These are phyloP conservation scores for Clausena lansium DNA, from an alignment of 345 rosid genomes.

Conservation along the genomic window DNA sequence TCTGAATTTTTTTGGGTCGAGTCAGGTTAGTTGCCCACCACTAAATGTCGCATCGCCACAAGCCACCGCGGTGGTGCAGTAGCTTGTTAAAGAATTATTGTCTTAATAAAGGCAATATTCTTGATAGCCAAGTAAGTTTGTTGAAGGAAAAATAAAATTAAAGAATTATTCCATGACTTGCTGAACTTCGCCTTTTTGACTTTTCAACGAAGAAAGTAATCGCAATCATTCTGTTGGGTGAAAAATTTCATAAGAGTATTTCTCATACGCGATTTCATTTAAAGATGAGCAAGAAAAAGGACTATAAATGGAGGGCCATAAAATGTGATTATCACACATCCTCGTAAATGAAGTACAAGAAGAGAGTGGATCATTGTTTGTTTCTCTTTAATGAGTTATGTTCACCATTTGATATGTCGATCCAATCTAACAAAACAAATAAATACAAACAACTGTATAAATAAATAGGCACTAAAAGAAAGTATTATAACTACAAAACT, in stretches of 20 bases:
- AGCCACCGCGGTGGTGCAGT: too few species aligned
- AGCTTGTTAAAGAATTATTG: too few species aligned
- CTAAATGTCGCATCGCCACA: too few species aligned
- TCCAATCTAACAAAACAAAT: neutral
- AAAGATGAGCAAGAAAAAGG: neutral
- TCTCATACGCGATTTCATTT: neutral
- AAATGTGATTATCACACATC: neutral
- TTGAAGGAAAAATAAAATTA: too few species aligned
- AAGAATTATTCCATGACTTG: neutral
- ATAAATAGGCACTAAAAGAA: too few species aligned
- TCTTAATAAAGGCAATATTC: neutral
- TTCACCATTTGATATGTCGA: neutral
- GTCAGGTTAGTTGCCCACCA: too few species aligned
- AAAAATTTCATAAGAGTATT: neutral
- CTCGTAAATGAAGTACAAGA: neutral
- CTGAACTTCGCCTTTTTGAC: neutral
- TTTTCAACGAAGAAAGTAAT: neutral
- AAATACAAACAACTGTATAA: neutral
- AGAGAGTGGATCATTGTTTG: neutral
- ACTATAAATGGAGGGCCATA: too few species aligned
- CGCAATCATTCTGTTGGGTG: neutral
- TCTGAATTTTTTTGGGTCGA: too few species aligned
- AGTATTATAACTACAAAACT: neutral
- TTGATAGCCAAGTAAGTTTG: too few species aligned
- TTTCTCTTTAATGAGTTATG: neutral